phyloP scores from a whole-genome alignment of 129 eudicot genomes.

The Centella asiatica region DNA sequence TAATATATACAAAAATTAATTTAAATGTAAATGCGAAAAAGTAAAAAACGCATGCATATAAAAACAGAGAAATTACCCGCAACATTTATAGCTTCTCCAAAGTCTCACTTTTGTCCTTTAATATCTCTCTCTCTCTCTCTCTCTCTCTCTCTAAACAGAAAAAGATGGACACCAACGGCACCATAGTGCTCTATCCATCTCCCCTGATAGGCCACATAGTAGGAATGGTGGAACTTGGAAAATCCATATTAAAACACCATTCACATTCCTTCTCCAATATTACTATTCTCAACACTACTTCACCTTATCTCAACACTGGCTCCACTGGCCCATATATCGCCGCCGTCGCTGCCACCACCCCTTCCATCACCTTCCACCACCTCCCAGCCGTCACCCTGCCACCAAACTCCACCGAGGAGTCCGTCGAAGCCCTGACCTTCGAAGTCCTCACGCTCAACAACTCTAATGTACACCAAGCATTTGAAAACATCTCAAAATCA shows the following conservation, averaged over 20 bases:
- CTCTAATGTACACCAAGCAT: constrained; percentile 28
- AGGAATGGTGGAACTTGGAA: constrained; percentile 30
- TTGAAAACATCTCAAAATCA: constrained; percentile 18
- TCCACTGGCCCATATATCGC: constrained; percentile 31
- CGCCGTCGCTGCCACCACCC: constrained; percentile 31
- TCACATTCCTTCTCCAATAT: constrained; percentile 9
- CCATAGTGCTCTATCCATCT: constrained; percentile 6
- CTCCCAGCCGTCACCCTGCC: constrained; percentile 35
- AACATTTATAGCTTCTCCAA: no score
- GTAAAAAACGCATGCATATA: no score
- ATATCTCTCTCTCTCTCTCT: background rate
- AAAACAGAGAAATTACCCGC: no score
- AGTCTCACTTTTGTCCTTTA: background rate
- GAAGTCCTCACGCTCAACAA: constrained; percentile 37
- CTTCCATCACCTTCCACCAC: constrained; percentile 49
- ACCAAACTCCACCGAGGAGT: constrained; percentile 7
- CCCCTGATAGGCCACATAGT: constrained; percentile 20
- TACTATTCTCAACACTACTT: constrained; percentile 22
- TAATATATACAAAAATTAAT: no score
- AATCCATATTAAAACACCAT: constrained; percentile 8
- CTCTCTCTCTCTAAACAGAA: background rate
- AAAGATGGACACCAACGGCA: background rate
- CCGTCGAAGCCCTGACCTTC: constrained; percentile 24
- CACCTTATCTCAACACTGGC: constrained; percentile 28
- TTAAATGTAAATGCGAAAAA: no score